These are phyloP conservation scores for Bacidia gigantensis DNA, from an alignment of 495 filamentous ascomycete species.

Conservation along the genomic window DNA sequence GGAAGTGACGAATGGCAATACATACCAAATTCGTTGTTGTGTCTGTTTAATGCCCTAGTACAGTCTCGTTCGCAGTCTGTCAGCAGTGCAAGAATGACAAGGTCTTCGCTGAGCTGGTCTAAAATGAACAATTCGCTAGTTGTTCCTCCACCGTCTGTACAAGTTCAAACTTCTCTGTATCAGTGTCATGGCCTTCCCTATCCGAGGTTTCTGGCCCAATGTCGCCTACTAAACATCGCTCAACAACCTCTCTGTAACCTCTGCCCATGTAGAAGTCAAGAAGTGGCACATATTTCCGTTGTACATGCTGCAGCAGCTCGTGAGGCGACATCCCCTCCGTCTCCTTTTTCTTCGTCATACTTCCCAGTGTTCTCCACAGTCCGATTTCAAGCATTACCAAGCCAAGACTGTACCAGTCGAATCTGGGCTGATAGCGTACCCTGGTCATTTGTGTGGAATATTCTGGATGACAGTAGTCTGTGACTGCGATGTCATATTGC, in stretches of 20 bases:
- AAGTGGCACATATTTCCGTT: background rate
- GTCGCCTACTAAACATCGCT: background rate
- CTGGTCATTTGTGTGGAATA: background rate
- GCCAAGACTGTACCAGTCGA: conserved; percentile 13
- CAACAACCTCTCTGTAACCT: background rate
- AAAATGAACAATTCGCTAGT: background rate
- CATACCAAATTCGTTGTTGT: too few species aligned
- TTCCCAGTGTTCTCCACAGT: conserved; percentile 2
- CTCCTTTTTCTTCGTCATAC: background rate
- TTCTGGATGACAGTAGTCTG: conserved; percentile 8
- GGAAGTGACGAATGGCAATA: too few species aligned
- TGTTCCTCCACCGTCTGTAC: background rate
- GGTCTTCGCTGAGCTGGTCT: too few species aligned
- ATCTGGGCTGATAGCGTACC: background rate
- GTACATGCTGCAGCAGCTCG: background rate
- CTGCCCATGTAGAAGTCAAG: background rate
- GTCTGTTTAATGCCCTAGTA: too few species aligned
- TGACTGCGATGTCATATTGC: background rate
- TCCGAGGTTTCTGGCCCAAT: background rate
- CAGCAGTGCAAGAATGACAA: too few species aligned
- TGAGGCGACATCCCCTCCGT: background rate
- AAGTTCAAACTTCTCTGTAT: background rate
- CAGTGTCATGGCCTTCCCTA: background rate
- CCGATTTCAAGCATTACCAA: conserved; percentile 14
- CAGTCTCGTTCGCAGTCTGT: too few species aligned